These are phyloP conservation scores for Melocanna baccifera DNA, from an alignment of 176 grass and related monocot species.

Conservation along the genomic window DNA sequence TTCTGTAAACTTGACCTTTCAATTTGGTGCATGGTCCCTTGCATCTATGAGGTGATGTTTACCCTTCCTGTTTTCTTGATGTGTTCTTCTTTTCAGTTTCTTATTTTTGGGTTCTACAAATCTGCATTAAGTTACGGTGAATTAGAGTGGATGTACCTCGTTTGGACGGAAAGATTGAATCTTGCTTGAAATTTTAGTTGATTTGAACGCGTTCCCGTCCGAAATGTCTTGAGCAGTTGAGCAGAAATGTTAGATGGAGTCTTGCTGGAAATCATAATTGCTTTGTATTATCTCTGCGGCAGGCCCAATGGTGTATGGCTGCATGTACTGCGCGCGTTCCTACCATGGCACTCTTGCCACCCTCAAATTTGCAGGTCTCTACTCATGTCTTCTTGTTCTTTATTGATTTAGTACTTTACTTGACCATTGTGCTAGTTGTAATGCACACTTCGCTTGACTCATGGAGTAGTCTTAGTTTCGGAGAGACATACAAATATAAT, in stretches of 20 bases:
- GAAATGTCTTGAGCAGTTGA: not conserved
- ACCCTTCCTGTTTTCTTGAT: not conserved
- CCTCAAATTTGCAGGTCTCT: conserved; percentile 76
- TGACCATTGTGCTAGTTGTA: not conserved
- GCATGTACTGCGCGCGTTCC: conserved; percentile 75
- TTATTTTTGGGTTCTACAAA: not conserved
- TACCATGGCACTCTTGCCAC: conserved; percentile 73
- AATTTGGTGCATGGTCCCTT: not conserved
- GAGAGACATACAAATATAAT: too few species aligned
- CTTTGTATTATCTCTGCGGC: not conserved
- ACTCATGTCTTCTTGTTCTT: not conserved
- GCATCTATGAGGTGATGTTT: not conserved
- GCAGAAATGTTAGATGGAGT: not conserved
- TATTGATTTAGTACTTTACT: not conserved
- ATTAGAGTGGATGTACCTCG: not conserved
- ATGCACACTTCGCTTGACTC: not conserved
- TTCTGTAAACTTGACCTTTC: not conserved
- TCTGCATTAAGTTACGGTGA: not conserved
- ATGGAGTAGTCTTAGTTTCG: not conserved
- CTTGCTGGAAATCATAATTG: not conserved
- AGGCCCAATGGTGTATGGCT: conserved; percentile 98
- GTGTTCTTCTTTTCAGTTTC: not conserved
- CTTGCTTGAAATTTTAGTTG: not conserved
- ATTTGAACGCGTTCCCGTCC: not conserved
- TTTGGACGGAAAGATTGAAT: not conserved